These are phyloP conservation scores for Phalaenopsis hybrid DNA, from an alignment of 116 monocot genomes.

Conservation along the genomic window DNA sequence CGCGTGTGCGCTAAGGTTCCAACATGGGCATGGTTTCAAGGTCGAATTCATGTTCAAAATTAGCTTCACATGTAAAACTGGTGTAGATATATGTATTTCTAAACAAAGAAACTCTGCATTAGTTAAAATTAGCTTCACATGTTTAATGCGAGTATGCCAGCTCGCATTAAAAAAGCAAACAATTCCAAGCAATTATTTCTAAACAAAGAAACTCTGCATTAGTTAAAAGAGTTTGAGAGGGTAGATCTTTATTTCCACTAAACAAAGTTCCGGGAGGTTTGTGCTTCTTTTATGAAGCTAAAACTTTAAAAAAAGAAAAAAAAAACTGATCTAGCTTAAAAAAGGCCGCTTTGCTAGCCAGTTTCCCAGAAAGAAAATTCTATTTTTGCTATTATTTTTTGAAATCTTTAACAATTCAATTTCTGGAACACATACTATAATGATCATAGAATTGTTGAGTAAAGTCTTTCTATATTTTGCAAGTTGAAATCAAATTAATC, in stretches of 20 bases:
- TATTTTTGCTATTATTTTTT: background rate
- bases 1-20: no score
- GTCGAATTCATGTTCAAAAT: background rate
- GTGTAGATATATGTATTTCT: no score
- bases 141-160: no score
- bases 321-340: background rate
- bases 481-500: background rate
- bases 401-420: background rate
- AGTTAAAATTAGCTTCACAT: no score
- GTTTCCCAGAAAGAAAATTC: background rate
- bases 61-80: no score
- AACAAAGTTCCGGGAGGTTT: background rate
- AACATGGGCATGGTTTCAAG: background rate
- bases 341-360: background rate
- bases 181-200: background rate
- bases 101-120: no score
- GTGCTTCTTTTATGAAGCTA: background rate
- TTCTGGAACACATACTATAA: background rate
- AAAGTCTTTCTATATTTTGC: background rate
- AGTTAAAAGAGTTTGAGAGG: background rate
- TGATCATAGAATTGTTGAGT: background rate
- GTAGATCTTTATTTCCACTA: background rate
- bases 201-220: background rate
- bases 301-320: background rate
- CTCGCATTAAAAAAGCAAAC: background rate